Evolutionary conservation across 2,329 filamentous ascomycete species (phyloP).

Genomic region (Epichloe sp.): DNA sequence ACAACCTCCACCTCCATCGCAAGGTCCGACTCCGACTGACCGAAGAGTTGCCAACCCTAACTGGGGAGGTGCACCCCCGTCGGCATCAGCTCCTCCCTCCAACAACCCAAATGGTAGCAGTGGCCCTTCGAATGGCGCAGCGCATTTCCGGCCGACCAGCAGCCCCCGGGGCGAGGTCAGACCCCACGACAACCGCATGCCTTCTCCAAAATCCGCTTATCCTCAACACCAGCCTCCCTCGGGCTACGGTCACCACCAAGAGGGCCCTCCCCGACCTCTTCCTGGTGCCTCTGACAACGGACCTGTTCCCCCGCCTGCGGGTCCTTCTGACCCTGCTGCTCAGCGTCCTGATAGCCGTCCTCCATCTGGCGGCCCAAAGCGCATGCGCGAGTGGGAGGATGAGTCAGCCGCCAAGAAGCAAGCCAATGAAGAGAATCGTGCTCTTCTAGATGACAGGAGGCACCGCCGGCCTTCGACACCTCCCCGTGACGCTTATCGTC

Average conservation of each 20-base stretch:
- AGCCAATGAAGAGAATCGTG: constrained; percentile 75
- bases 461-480: constrained; percentile 70
- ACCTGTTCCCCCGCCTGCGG: constrained; percentile 31
- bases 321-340: constrained; percentile 51
- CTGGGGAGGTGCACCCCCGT: constrained; percentile 41
- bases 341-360: constrained; percentile 57
- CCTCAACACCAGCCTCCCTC: constrained; percentile 53
- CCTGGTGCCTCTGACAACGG: constrained; percentile 47
- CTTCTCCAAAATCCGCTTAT: constrained; percentile 84
- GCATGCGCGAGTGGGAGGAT: constrained; percentile 86
- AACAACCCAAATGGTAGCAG: constrained; percentile 23
- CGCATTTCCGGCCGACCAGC: constrained; percentile 57
- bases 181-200: constrained; percentile 69
- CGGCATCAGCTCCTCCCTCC: constrained; percentile 24
- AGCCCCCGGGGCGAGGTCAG: constrained; percentile 77
- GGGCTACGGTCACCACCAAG: constrained; percentile 54
- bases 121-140: constrained; percentile 39
- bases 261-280: constrained; percentile 28
- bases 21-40: constrained; percentile 35
- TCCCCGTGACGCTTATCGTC: constrained; percentile 53
- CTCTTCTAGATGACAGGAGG: constrained; percentile 72
- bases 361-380: constrained; percentile 67
- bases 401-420: constrained; percentile 71
- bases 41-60: constrained; percentile 48
- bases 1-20: constrained; percentile 27